phyloP scores from a whole-genome alignment of 352 stramenopile genomes.

The Phytophthora citricola region DNA sequence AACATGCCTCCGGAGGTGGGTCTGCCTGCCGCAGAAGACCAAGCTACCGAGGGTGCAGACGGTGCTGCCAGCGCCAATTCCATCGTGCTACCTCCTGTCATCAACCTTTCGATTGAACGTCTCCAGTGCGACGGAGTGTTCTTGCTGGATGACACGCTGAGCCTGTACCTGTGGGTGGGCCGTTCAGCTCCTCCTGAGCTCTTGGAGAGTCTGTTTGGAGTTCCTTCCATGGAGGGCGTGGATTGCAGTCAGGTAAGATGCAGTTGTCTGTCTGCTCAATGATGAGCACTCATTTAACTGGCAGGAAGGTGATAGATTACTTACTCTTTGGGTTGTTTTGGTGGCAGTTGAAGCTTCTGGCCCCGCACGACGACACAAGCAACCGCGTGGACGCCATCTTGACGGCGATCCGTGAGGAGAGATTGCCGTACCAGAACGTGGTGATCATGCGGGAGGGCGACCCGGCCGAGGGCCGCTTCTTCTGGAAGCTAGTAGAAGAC shows the following conservation, averaged over 20 bases:
- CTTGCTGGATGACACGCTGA: slow-evolving; percentile 96
- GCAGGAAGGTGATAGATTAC: slow-evolving; percentile 25
- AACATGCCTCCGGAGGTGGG: slow-evolving; percentile 92
- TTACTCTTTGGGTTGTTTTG: slow-evolving; percentile 26
- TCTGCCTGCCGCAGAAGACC: slow-evolving; percentile 66
- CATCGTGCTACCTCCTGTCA: slow-evolving; percentile 86
- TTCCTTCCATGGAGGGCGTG: slow-evolving; percentile 94
- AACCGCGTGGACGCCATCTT: slow-evolving; percentile 91
- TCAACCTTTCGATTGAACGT: slow-evolving; percentile 96
- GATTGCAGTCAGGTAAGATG: slow-evolving; percentile 85
- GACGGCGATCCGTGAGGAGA: slow-evolving; percentile 87
- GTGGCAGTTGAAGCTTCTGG: slow-evolving; percentile 73
- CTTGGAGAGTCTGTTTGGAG: slow-evolving; percentile 94
- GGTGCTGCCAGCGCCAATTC: slow-evolving; percentile 45
- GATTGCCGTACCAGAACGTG: slow-evolving; percentile 85
- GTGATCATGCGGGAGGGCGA: slow-evolving; percentile 96
- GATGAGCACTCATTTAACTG: slow-evolving; percentile 11
- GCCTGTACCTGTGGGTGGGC: slow-evolving; percentile 97
- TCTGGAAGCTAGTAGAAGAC: slow-evolving; percentile 98
- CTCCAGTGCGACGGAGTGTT: slow-evolving; percentile 96
- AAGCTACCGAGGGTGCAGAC: slow-evolving; percentile 29
- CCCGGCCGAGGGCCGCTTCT: slow-evolving; percentile 94
- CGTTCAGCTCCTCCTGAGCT: slow-evolving; percentile 86
- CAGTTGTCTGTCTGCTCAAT: slow-evolving; percentile 12
- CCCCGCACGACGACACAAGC: slow-evolving; percentile 86